phyloP scores from a whole-genome alignment of 345 rosid genomes.

The Salix viminalis region DNA sequence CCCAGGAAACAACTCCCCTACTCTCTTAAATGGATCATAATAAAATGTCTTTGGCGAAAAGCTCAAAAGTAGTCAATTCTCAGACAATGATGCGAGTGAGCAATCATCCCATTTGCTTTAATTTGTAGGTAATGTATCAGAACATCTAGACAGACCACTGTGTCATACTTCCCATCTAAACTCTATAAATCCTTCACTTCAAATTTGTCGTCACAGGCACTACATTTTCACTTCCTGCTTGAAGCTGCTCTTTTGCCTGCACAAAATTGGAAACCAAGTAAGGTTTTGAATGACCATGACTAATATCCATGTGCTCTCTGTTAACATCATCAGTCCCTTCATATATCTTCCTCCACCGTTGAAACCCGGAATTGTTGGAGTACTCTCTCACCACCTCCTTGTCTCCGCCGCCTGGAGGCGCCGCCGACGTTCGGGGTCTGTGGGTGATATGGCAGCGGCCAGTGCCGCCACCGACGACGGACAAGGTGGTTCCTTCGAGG shows the following conservation, averaged over 20 bases:
- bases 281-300: conserved; percentile 62
- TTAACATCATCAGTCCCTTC: conserved; percentile 89
- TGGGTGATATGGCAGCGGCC: conserved; percentile 65
- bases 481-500: conserved; percentile 56
- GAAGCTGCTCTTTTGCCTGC: conserved; percentile 72
- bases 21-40: conserved; percentile 68
- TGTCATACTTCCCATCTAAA: conserved; percentile 64
- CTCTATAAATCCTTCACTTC: conserved; percentile 88
- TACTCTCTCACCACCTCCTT: conserved; percentile 91
- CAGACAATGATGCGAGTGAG: conserved; percentile 90
- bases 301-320: conserved; percentile 69
- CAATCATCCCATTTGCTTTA: conserved; percentile 92
- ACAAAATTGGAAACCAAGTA: neutral
- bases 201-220: conserved; percentile 51
- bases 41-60: conserved; percentile 93
- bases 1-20: conserved; percentile 92
- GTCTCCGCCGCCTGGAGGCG: conserved; percentile 74
- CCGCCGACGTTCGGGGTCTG: conserved; percentile 82
- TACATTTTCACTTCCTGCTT: conserved; percentile 21
- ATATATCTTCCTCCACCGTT: conserved; percentile 92
- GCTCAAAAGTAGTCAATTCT: conserved; percentile 68
- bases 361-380: conserved; percentile 81
- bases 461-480: conserved; percentile 75
- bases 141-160: conserved; percentile 86
- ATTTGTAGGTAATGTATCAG: conserved; percentile 90